phyloP scores from a whole-genome alignment of 2,329 filamentous ascomycete genomes.

The Talaromyces sp. region DNA sequence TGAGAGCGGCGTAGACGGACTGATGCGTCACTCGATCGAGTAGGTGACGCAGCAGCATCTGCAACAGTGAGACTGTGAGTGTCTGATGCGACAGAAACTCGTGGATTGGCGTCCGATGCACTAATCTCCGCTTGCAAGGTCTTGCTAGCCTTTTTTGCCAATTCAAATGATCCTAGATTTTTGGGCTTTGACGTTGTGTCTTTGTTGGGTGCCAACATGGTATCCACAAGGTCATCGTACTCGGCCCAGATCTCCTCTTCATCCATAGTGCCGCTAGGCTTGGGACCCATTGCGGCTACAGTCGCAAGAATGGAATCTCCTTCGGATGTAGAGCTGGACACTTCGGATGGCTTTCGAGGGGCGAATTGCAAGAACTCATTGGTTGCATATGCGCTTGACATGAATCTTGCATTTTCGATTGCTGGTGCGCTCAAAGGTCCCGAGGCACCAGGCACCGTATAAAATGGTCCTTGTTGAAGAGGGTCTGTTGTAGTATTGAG shows the following conservation, averaged over 20 bases:
- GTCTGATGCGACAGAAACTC: constrained; percentile 19
- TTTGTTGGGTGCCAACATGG: constrained; percentile 53
- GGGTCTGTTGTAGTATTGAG: constrained; percentile 24
- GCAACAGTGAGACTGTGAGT: constrained; percentile 22
- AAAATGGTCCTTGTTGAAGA: constrained; percentile 26
- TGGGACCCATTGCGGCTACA: constrained; percentile 64
- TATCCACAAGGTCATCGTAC: constrained; percentile 82
- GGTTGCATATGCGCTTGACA: constrained; percentile 37
- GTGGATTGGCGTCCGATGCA: constrained; percentile 13
- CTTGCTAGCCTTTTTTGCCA: constrained; percentile 38
- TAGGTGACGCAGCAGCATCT: constrained; percentile 25
- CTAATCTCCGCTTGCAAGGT: constrained; percentile 37
- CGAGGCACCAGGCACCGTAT: constrained; percentile 27
- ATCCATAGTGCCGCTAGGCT: constrained; percentile 57
- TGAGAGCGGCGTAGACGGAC: constrained; percentile 48
- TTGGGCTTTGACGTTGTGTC: constrained; percentile 20
- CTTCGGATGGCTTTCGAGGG: constrained; percentile 66
- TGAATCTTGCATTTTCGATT: constrained; percentile 30
- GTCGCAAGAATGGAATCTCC: constrained; percentile 57
- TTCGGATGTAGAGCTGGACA: constrained; percentile 61
- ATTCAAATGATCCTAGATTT: constrained; percentile 30
- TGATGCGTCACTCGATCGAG: constrained; percentile 33
- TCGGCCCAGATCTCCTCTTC: constrained; percentile 94
- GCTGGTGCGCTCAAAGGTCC: constrained; percentile 35
- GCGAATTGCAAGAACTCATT: constrained; percentile 72